Base-by-base conservation (phyloP, 1,284 basidiomycete genomes). In the Heterobasidion irregulare region DNA sequence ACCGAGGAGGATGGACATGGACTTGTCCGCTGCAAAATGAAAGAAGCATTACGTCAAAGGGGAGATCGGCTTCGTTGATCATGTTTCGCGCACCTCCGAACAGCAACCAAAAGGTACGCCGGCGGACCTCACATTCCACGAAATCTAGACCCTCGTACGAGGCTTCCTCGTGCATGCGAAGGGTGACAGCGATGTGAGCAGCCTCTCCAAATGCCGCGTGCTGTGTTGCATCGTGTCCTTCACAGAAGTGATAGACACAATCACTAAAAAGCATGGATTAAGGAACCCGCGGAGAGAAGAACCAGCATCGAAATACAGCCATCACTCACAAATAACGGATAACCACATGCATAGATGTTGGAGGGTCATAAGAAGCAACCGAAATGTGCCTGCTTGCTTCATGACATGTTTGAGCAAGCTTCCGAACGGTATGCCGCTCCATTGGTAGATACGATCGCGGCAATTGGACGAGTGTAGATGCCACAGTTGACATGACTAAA, bases 161-260 rank as follows among this genome's bases (percentile, higher is more conserved):
- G 2, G 80, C 76, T 69, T 92, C 90, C 69, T 92, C 89, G 64
- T 92, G 88, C 79, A 92, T 83, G 32, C 86, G 82, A 53, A 92
- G 76, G 1, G 86, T 89, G 33, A 90, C 79, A 26, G 88, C 87
- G 59, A 91, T 88, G 62, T 91, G 87, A 4, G 83, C 84, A 10
- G 89, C 84, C 66, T 92, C 88, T 34, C 88, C 89, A 63, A 91
- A 91, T 10, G 88, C 83, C 38, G 88, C 88, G 63, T 91, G 87
- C 60, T 88, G 85, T n/a, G 88, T 90, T 12, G 86, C 88, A 61
- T 89, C 88, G 61, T 89, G 85, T n/a, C 88, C 89, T 64, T 89
- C 87, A 61, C 89, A 90, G 68, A 91, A 90, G 68, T 92, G 89
- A 66, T 92, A 92, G 46, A 87, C 74, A 56, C 80, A 86, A 68